Percentiles rank a stretch among this genome's conserved stretches.
Conservation (phyloP, 352 stramenopile species). For the Peronospora destructor region DNA sequence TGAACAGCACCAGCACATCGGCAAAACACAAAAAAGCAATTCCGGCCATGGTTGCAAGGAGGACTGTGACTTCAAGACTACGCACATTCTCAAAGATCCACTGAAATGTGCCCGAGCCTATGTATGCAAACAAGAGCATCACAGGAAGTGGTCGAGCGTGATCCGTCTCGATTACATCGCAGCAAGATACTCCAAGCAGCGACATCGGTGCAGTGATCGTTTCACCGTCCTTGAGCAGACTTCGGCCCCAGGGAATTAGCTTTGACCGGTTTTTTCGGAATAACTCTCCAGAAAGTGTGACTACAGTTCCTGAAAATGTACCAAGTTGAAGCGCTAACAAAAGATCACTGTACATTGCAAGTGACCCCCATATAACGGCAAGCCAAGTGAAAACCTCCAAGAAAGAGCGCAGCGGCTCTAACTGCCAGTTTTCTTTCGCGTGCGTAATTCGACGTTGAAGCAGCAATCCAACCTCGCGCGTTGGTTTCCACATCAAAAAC, state of each 20-base stretch:
- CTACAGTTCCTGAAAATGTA: conserved; percentile 77
- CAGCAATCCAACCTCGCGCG: conserved; percentile 60
- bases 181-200: conserved; percentile 12
- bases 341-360: conserved; percentile 76
- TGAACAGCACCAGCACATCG: conserved; percentile 54
- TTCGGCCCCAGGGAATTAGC: conserved; percentile 42
- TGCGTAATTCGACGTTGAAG: conserved; percentile 71
- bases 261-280: conserved; percentile 59
- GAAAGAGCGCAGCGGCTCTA: conserved; percentile 72
- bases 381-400: conserved; percentile 82
- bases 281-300: conserved; percentile 70
- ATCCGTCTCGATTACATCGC: conserved; percentile 7
- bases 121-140: conserved; percentile 81
- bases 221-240: conserved; percentile 18
- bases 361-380: conserved; percentile 67
- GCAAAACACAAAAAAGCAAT: conserved; percentile 81
- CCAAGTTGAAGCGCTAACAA: conserved; percentile 72
- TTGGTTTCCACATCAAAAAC: conserved; percentile 78
- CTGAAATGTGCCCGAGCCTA: conserved; percentile 79
- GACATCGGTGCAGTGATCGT: conserved; percentile 20
- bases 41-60: conserved; percentile 67
- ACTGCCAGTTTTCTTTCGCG: conserved; percentile 68
- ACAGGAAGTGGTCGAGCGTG: conserved; percentile 33
- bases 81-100: conserved; percentile 87
- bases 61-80: conserved; percentile 72